Conservation (phyloP, 2,329 filamentous ascomycete species). For the Aspergillus cejpii region DNA sequence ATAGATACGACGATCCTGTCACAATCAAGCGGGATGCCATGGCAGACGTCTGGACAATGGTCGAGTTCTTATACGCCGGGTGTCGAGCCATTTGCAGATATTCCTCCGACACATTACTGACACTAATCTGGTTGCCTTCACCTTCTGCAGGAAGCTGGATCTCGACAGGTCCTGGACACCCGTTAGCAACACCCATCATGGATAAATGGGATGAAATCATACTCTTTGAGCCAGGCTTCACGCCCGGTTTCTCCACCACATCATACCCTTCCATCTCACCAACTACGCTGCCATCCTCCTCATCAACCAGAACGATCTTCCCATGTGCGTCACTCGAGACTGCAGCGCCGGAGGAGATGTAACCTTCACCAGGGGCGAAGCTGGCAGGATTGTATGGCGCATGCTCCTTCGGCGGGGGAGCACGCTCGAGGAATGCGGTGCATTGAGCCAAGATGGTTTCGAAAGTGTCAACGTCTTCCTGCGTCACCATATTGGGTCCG, state of each 20-base stretch:
- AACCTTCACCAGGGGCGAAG: constrained; percentile 73
- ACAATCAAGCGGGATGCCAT: constrained; percentile 88
- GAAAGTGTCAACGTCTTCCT: constrained; percentile 93
- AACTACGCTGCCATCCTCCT: constrained; percentile 92
- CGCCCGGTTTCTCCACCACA: constrained; percentile 65
- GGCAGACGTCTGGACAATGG: constrained; percentile 77
- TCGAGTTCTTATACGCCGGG: constrained; percentile 84
- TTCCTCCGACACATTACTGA: constrained; percentile 46
- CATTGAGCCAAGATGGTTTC: constrained; percentile 98
- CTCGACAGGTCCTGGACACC: constrained; percentile 42
- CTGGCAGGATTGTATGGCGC: constrained; percentile 69
- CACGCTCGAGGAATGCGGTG: constrained; percentile 86
- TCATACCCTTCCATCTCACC: constrained; percentile 83
- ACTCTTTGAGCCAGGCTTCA: constrained; percentile 91
- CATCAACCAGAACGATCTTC: constrained; percentile 86
- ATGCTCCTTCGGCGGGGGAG: constrained; percentile 51
- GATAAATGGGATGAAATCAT: constrained; percentile 24
- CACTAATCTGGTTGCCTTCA: constrained; percentile 42
- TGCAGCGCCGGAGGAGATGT: constrained; percentile 46
- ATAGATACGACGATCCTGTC: constrained; percentile 72
- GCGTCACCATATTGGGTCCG: constrained; percentile 58
- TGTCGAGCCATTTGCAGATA: constrained; percentile 74
- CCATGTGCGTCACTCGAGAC: constrained; percentile 47
- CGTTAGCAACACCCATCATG: constrained; percentile 2
- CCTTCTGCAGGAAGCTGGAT: constrained; percentile 44